Base-by-base conservation (phyloP, 1,139 yeast genomes). In the Kodamaea ohmeri region DNA sequence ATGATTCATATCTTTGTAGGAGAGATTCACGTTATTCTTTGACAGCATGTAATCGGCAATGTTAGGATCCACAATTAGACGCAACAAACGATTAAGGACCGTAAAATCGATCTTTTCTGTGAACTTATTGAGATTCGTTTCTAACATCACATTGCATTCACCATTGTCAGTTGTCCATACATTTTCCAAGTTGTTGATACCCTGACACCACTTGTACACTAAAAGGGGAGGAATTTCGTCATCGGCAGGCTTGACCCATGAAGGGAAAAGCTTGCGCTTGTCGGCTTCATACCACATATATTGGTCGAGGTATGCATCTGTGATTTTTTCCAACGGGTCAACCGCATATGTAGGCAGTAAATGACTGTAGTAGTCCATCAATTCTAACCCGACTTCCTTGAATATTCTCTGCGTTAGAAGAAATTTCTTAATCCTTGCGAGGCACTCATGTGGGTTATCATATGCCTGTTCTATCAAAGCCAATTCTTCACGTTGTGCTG, bases 251-350 rank as follows among this genome's bases (percentile, higher is more conserved):
- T 94, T 92, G 33, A 92, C 73, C 98, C 98, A 94, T 54, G 83
- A 83, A 3, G 99, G 99, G 61, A 94, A 94, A 27, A 94, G 64
- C 14, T 82, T 80, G 41, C 97, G 66, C 52, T 85, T 83, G 37
- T 88, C 96, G 4, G 95, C 92, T 59, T 92, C 97, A 58, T 85
- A 92, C 97, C 97, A 92, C 38, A 94, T 66, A 52, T 90, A 94
- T 53, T 92, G 98, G 56, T 92, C 98, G 34, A 94, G 65, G 52
- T 92, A 94, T 0, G 97, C 97, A 64, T 94, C 99, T 0, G 97
- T 89, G 41, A 94, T 88, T 56, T 90, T 92, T 57, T 94, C 99
- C 36, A 89, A 64, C 0, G 97, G 96, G 55, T 90, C 97, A 15
- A 92, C 75, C 7, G 84, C 75, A 55, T 87, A 90, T 1, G 90